phyloP scores from a whole-genome alignment of 2,329 filamentous ascomycete species.

The Scolecobasidium constrictum region DNA sequence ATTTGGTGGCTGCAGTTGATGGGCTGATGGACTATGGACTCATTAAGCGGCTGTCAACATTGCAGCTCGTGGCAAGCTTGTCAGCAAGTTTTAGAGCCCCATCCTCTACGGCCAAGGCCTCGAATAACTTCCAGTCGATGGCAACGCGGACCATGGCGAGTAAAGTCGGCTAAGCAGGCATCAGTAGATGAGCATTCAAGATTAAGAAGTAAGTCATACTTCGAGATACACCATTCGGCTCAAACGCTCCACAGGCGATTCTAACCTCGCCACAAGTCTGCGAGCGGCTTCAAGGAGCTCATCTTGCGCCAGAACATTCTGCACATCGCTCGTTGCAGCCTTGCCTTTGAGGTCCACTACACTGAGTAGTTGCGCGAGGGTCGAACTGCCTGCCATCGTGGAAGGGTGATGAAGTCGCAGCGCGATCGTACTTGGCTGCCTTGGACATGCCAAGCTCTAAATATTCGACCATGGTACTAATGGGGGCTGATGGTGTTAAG shows the following conservation, averaged over 20 bases:
- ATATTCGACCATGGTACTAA: too few species aligned
- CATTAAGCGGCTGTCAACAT: constrained; percentile 4
- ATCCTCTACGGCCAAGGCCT: constrained; percentile 8
- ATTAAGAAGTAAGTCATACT: background rate
- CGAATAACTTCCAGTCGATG: constrained; percentile 9
- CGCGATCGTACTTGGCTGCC: too few species aligned
- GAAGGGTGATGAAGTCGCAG: too few species aligned
- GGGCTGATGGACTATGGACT: background rate
- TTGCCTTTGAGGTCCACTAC: too few species aligned
- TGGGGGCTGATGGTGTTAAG: too few species aligned
- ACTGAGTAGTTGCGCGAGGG: too few species aligned
- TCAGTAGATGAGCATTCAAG: background rate
- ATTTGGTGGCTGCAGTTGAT: background rate
- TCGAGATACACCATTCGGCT: constrained; percentile 11
- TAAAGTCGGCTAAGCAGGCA: constrained; percentile 4
- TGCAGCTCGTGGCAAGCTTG: constrained; percentile 8
- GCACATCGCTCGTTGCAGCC: background rate
- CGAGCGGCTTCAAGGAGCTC: constrained; percentile 11
- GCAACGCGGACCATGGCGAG: constrained; percentile 6
- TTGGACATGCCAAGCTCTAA: too few species aligned
- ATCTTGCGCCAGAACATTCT: background rate
- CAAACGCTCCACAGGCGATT: constrained; percentile 10
- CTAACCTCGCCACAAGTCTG: constrained; percentile 8
- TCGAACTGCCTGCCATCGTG: too few species aligned
- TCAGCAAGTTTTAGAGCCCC: constrained; percentile 6